A percentile compares a stretch with the other conserved stretches of the same genome.
These are phyloP conservation scores for Plasmodium gaboni DNA, from an alignment of 169 alveolate species.

Conservation along the genomic window DNA sequence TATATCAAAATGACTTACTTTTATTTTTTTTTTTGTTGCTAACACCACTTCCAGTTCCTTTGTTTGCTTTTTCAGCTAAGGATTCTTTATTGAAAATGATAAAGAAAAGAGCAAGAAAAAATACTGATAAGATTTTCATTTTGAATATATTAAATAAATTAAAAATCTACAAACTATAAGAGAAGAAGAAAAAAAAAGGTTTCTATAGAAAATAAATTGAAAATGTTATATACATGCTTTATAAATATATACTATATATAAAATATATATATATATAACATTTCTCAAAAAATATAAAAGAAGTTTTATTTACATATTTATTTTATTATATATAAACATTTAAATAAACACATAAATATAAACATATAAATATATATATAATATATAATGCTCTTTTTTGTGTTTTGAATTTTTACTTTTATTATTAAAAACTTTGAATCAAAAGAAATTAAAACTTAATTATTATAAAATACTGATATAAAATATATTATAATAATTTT, in stretches of 20 bases:
- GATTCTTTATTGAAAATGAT: slow-evolving; percentile 5
- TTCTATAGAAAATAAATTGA: background rate
- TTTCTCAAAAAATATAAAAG: no score
- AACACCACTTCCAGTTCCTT: background rate
- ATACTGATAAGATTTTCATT: slow-evolving; percentile 15
- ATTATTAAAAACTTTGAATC: no score
- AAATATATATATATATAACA: no score
- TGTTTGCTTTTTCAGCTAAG: background rate
- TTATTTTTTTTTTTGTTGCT: slow-evolving; percentile 15
- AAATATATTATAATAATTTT: no score
- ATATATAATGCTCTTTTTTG: no score
- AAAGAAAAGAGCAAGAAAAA: slow-evolving; percentile 26
- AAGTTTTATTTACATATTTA: no score
- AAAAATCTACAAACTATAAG: background rate
- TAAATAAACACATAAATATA: no score
- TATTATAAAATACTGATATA: no score
- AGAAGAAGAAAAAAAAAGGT: background rate
- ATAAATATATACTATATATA: no score
- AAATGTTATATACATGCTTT: background rate
- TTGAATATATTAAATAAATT: slow-evolving; percentile 1
- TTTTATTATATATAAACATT: no score
- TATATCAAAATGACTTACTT: slow-evolving; percentile 21
- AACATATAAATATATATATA: no score
- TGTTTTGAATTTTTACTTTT: background rate
- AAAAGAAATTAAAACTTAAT: no score